Conservation (phyloP, 768 basidiomycete genomes). For the Royoungia palumana region DNA sequence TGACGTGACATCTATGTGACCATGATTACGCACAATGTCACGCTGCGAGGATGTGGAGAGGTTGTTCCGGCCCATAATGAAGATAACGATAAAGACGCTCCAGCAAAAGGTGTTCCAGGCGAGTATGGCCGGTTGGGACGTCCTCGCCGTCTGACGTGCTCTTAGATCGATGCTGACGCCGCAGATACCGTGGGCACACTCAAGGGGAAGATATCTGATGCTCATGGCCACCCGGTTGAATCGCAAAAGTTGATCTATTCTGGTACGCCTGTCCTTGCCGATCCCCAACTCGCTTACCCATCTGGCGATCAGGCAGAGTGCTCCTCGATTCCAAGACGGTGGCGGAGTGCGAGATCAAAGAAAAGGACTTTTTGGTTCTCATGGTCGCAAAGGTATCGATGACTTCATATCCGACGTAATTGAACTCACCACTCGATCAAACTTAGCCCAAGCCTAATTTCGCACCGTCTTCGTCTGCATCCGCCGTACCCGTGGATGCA, state of each 20-base stretch:
- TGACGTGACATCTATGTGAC: conserved; percentile 22
- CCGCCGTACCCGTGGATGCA: neutral
- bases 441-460: conserved; percentile 53
- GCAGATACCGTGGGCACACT: conserved; percentile 71
- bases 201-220: conserved; percentile 78
- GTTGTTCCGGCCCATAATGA: conserved; percentile 51
- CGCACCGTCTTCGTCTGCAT: conserved; percentile 24
- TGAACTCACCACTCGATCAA: conserved; percentile 3
- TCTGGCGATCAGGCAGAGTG: conserved; percentile 70
- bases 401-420: conserved; percentile 7
- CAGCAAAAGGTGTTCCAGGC: conserved; percentile 91
- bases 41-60: conserved; percentile 7
- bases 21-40: conserved; percentile 20
- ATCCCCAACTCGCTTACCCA: conserved; percentile 4
- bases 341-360: conserved; percentile 87
- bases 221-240: conserved; percentile 70
- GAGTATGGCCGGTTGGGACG: conserved; percentile 6
- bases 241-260: conserved; percentile 94
- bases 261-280: conserved; percentile 45
- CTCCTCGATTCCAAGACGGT: conserved; percentile 85
- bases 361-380: conserved; percentile 98
- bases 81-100: conserved; percentile 93
- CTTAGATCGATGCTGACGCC: conserved; percentile 72
- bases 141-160: neutral
- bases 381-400: conserved; percentile 89